These are phyloP conservation scores for Penicillium cinerascens DNA, from an alignment of 495 filamentous ascomycete species.

Conservation along the genomic window DNA sequence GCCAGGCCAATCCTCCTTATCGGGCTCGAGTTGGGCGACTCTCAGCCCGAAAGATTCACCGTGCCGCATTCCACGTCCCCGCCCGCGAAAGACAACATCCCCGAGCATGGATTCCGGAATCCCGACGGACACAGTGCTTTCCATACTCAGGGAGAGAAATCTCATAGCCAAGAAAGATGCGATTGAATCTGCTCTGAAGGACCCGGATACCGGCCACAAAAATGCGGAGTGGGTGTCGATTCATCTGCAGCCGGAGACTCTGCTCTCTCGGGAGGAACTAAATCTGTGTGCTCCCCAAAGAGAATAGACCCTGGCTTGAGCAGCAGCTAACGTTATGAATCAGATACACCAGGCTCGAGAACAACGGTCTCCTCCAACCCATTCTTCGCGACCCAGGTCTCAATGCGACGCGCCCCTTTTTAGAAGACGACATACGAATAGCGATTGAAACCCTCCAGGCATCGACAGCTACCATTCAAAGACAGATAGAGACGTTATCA, in stretches of 20 bases:
- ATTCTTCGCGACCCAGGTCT: slow-evolving; percentile 27
- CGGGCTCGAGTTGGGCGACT: background rate
- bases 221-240: slow-evolving; percentile 35
- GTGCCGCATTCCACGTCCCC: slow-evolving; percentile 6
- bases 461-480: slow-evolving; percentile 34
- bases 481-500: slow-evolving; percentile 31
- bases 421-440: slow-evolving; percentile 37
- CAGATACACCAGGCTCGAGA: slow-evolving; percentile 36
- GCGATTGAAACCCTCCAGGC: slow-evolving; percentile 36
- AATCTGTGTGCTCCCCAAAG: slow-evolving; percentile 25
- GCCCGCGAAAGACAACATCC: slow-evolving; percentile 10
- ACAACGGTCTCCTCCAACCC: slow-evolving; percentile 24
- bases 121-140: slow-evolving; percentile 4
- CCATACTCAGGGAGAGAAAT: slow-evolving; percentile 28
- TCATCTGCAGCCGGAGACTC: slow-evolving; percentile 30
- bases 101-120: slow-evolving; percentile 5
- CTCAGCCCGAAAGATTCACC: slow-evolving; percentile 6
- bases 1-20: background rate
- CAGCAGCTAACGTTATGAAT: background rate
- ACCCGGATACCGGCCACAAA: slow-evolving; percentile 8
- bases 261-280: slow-evolving; percentile 43
- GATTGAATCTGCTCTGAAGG: slow-evolving; percentile 28
- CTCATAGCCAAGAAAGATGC: slow-evolving; percentile 25
- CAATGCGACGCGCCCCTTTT: slow-evolving; percentile 33
- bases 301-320: background rate